Evolutionary conservation across 306 rosid genomes (phyloP), one percentile per base, ranked within the genome.

Genomic region (Neltuma alba): DNA sequence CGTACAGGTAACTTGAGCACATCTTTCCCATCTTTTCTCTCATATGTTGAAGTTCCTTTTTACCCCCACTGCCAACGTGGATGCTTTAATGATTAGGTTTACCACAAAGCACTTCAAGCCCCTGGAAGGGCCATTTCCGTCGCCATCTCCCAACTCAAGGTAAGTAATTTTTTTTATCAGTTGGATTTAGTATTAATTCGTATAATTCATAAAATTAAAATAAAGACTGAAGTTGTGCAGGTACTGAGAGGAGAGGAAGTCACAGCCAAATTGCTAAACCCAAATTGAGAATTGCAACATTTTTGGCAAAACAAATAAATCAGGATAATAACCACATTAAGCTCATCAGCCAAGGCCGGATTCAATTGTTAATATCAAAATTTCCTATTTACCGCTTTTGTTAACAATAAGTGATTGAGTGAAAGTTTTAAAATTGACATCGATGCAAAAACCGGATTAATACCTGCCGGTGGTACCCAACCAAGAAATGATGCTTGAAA

Each of bases 71-170:
- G 70, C 60, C 45, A 73, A 84, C 67, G 44, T 81, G 28, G 80
- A 69, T 83, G 79, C 72, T 83, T 78, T 72, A 70, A 69, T 50
- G 75, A 77, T 77, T 83, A 95, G 99, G 89, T 90, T 88, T 82
- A 93, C 86, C 99, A 96, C 78, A 96, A 93, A 87, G 98, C 99
- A 79, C 99, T 96, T 87, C 99, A 96, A 84, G 99, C 99, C 48
- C 99, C 99, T 54, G 99, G 99, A 87, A 90, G 99, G 85, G 99
- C 99, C 83, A 96, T 96, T 61, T 86, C 98, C 25, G 94, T 87
- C 34, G 96, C 99, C 78, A 83, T 95, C 81, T 87, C 91, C 68
- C 96, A 76, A 38, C 81, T 95, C 81, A 89, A 86, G 98, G 98
- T 21, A 54, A 54, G 14, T 21, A 2, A 7, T 54, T 7, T 21